Evolutionary conservation across 73 alveolate genomes (phyloP), one percentile per base, ranked within the genome.

Genomic region (Paramecium biaurelia): DNA sequence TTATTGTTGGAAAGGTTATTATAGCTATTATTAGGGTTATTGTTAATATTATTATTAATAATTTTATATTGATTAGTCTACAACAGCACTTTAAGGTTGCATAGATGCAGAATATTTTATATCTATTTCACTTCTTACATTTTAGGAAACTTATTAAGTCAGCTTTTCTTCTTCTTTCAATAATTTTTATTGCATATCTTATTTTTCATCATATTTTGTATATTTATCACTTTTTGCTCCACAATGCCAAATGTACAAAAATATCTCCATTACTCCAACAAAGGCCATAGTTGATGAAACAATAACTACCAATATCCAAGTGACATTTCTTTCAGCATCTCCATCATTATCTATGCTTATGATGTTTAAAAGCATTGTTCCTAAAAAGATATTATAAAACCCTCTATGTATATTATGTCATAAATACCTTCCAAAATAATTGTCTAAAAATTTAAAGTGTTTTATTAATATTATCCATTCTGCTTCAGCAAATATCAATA

Each of bases 381-480:
- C 90, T 42, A 79, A 79, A 79, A 79, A 79, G 32, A 79, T 30
- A 63, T 79, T 79, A 42, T 79, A 79, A 20, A 79, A 30, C 21
- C 76, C 70, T 34, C 90, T 72, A n/a, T 4, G 18, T 5, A 34
- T 72, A 34, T 12, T 14, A 72, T 35, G 24, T 34, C 35, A 35
- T 67, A 4, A n/a, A 14, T 72, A 72, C 86, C 86, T 79, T 79
- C 90, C 90, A 79, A 79, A 79, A 43, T 41, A 45, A 79, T 79
- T 79, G 56, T 79, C 90, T 11, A 45, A 14, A 34, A 79, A 79
- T 34, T 79, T 79, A 34, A 79, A 79, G 43, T 79, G 56, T 24
- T 79, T 79, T 11, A 79, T 47, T 63, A 79, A 38, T 7, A 38
- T 30, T 47, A 79, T 9, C 90, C 90, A 79, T 79, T 79, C 90